Base-by-base conservation (phyloP, 2,329 filamentous ascomycete genomes). In the Exophiala mesophila region DNA sequence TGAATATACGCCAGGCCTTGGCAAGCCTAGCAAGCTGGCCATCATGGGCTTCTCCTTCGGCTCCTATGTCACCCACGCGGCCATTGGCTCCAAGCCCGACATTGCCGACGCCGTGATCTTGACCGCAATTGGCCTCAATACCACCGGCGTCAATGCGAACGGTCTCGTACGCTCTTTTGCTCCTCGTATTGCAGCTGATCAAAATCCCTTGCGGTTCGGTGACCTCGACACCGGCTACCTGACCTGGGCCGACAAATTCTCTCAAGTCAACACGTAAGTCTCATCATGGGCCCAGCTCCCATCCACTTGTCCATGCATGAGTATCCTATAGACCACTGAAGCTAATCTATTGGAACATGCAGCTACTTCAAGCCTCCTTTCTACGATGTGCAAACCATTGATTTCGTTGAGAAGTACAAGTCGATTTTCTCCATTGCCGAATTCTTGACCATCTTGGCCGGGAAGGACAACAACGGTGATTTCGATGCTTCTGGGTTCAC, bases 41-140 rank as follows among this genome's bases (percentile, higher is more conserved):
- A 31, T 59, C 16, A 47, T 59, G 34, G 56, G 57, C 32, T 56
- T 56, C 48, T 55, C 50, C 9, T 60, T 59, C 37, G 57, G 57
- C 18, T 58, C 53, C 20, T 59, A 45, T 44, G 39, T 48, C 13
- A 57, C 53, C 3, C 47, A 58, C 38, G 45, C 32, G 4, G 49
- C 53, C 32, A 46, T 58, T 12, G 47, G 49, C 7, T 44, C 30
- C 23, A 40, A 41, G n/a, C 42, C 44, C n/a, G 35, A 29, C 8
- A 41, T 49, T 24, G 42, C 37, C 7, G 47, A 49, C 36, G 52
- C 39, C 9, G 47, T 41, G 6, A 37, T 54, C 12, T 44, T 54
- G 10, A 60, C 58, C 2, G 57, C 50, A 21, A 54, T 59, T 26
- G 47, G 53, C 32, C 44, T 52, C 17, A 38, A 48, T 32, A 40